These are phyloP conservation scores for Coniosporium apollinis DNA, from an alignment of 495 filamentous ascomycete genomes.

Conservation along the genomic window DNA sequence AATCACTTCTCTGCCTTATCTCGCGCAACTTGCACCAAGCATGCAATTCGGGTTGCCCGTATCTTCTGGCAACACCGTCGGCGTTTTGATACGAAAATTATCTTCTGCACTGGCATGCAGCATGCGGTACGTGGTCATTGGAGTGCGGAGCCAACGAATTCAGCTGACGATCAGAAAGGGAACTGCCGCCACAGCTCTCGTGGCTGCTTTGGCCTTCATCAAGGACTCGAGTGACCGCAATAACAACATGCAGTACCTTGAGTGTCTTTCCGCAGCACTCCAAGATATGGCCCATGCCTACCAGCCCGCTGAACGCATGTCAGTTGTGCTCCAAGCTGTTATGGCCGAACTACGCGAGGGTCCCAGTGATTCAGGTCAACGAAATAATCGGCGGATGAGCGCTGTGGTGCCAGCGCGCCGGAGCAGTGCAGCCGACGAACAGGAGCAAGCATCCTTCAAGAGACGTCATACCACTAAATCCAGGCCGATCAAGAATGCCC, in stretches of 20 bases:
- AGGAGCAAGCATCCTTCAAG: slow-evolving; percentile 13
- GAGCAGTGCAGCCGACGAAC: slow-evolving; percentile 10
- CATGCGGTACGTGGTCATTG: slow-evolving; percentile 24
- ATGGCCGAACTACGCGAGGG: slow-evolving; percentile 18
- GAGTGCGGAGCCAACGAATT: background rate
- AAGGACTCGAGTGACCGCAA: slow-evolving; percentile 21
- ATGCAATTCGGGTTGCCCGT: slow-evolving; percentile 31
- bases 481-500: too few relatives aligned
- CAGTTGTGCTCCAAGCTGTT: slow-evolving; percentile 17
- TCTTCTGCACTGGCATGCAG: slow-evolving; percentile 29
- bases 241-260: slow-evolving; percentile 23
- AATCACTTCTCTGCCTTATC: slow-evolving; percentile 26
- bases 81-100: slow-evolving; percentile 31
- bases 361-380: slow-evolving; percentile 3
- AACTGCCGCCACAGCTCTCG: slow-evolving; percentile 33
- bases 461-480: slow-evolving; percentile 12
- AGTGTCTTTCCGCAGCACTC: slow-evolving; percentile 17
- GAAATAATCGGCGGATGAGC: slow-evolving; percentile 3
- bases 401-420: slow-evolving; percentile 16
- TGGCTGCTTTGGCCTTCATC: slow-evolving; percentile 33
- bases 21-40: slow-evolving; percentile 33
- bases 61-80: slow-evolving; percentile 36
- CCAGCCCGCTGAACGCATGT: slow-evolving; percentile 22
- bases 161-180: slow-evolving; percentile 13
- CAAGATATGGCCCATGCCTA: slow-evolving; percentile 20